phyloP scores from a whole-genome alignment of 257 asterid species.

The Nicotiana obtusifolia region DNA sequence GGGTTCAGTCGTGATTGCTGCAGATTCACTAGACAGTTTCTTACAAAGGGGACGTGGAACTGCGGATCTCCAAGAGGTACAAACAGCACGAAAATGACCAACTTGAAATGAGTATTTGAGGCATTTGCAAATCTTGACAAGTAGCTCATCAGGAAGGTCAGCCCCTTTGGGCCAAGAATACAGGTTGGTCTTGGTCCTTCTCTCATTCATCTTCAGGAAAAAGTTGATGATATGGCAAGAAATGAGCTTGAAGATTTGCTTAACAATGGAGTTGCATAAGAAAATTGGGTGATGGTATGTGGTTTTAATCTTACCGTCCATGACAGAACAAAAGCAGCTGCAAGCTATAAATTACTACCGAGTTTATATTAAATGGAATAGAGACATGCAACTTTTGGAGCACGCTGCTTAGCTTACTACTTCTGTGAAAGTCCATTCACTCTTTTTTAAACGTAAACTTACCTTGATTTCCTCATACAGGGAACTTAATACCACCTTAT shows the following conservation, averaged over 20 bases:
- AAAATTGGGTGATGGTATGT: not conserved
- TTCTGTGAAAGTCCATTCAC: not conserved
- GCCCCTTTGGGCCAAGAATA: not conserved
- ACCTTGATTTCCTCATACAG: not conserved
- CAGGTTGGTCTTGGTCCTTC: not conserved
- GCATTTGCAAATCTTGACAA: not conserved
- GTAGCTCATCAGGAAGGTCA: not conserved
- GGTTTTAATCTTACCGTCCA: not conserved
- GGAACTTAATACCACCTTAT: not conserved
- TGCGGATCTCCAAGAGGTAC: conserved; percentile 4
- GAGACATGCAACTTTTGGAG: not conserved
- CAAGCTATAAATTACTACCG: too few species aligned
- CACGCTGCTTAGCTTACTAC: not conserved
- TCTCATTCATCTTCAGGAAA: not conserved
- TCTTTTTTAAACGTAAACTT: not conserved
- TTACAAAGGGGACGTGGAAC: not conserved
- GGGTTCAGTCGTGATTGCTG: not conserved
- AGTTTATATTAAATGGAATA: not conserved
- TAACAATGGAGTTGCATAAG: not conserved
- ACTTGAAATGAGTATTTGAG: not conserved
- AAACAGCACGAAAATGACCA: conserved; percentile 5
- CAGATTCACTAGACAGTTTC: not conserved
- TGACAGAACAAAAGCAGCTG: not conserved
- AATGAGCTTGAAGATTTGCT: not conserved
- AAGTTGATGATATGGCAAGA: not conserved